Evolutionary conservation across 202 grass and related monocot genomes (phyloP), one percentile per base, ranked within the genome.

Genomic region (Carex arenaria): DNA sequence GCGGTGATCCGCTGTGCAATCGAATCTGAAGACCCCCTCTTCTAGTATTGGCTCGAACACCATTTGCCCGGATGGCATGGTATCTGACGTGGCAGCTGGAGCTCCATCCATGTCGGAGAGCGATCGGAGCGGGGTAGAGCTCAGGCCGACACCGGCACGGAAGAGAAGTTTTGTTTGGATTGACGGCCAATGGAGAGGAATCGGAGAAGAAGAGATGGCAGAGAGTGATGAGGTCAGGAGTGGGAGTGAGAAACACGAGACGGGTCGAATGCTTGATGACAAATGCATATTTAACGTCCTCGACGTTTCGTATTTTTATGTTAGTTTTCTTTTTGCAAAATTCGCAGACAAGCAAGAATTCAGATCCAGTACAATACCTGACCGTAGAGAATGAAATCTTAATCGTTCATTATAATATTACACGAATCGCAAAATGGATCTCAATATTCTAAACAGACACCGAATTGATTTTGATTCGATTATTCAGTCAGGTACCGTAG

Each of bases 1-100:
- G 13, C 92, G 89, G 70, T 91, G 82, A 3, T 56, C 64, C 80
- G 31, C 89, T 32, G 94, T 93, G 79, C 87, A 90, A 87, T 97
- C 94, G 83, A 92, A 97, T 23, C 94, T 86, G 87, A 92, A 97
- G 23, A 97, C 90, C 3, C 94, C 92, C 13, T 87, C 84, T 86
- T 90, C 92, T 15, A 97, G 85, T 47, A 94, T 83, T 20, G 84
- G 92, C 67, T 22, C 3, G 78, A 91, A 97, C 31, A 69, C 79
- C 95, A 93, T 93, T 45, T 85, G 57, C 77, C 60, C 86, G 14
- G 13, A 42, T 14, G 63, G 23, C 36, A 19, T 38, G 32, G 11
- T 36, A 40, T 34, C 67, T 7, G 68, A 82, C 10, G 42, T 82
- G 66, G 79, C 43, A 66, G 78, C 75, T 54, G 84, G 11, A 42